phyloP scores from a whole-genome alignment of 2,329 filamentous ascomycete genomes.

The Davidsoniella virescens region DNA sequence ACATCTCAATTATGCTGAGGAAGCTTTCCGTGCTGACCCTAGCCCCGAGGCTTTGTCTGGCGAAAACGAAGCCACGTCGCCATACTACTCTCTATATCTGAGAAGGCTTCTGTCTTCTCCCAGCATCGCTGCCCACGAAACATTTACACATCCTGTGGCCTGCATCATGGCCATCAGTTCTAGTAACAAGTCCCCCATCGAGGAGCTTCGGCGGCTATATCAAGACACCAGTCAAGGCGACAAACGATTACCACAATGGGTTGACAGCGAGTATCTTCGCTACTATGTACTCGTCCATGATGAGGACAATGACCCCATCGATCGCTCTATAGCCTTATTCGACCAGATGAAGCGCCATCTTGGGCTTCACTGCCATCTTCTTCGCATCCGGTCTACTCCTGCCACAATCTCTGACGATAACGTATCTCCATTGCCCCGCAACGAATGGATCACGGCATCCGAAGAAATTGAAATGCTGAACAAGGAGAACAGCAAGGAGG shows the following conservation, averaged over 20 bases:
- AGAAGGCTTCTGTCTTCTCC: conserved; percentile 67
- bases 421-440: conserved; percentile 61
- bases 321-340: conserved; percentile 74
- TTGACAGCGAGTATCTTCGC: conserved; percentile 78
- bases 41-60: conserved; percentile 23
- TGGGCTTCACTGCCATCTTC: conserved; percentile 82
- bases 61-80: conserved; percentile 41
- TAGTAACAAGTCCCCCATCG: conserved; percentile 65
- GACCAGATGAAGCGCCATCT: conserved; percentile 99
- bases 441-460: conserved; percentile 74
- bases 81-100: conserved; percentile 75
- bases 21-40: conserved; percentile 24
- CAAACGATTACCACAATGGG: conserved; percentile 62
- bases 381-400: conserved; percentile 69
- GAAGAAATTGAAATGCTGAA: conserved; percentile 69
- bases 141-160: conserved; percentile 85
- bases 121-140: conserved; percentile 69
- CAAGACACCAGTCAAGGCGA: conserved; percentile 66
- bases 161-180: conserved; percentile 93
- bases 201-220: conserved; percentile 73
- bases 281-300: conserved; percentile 97
- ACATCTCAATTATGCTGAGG: conserved; percentile 62
- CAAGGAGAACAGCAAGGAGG: conserved; percentile 47
- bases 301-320: conserved; percentile 86
- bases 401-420: conserved; percentile 86